These are phyloP conservation scores for Nicotiana otophora DNA, from an alignment of 257 asterid species.

Conservation along the genomic window DNA sequence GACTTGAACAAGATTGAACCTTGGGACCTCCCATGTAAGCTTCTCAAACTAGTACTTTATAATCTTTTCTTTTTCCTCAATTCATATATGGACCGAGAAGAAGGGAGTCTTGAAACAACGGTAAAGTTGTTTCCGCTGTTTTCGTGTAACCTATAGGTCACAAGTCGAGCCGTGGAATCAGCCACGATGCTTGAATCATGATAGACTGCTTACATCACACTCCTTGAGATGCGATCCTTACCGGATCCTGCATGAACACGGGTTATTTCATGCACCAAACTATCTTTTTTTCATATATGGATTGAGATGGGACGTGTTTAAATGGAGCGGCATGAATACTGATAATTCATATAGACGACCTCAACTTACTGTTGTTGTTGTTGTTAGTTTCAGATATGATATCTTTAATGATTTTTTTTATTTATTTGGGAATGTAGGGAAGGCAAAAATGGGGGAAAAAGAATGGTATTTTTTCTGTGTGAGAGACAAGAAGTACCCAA, in stretches of 20 bases:
- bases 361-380: not conserved
- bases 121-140: too few relatives aligned
- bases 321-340: not conserved
- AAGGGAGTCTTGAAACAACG: too few relatives aligned
- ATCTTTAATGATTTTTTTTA: not conserved
- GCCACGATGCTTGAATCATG: too few relatives aligned
- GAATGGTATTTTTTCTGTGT: slow-evolving; percentile 83
- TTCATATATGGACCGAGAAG: not conserved
- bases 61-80: not conserved
- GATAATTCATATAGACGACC: not conserved
- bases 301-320: not conserved
- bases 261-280: accelerated
- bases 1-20: slow-evolving; percentile 82
- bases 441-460: slow-evolving; percentile 63
- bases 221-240: accelerated
- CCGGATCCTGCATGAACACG: too few relatives aligned
- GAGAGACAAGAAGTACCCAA: slow-evolving; percentile 74
- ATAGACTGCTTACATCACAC: too few relatives aligned
- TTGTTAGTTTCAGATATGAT: not conserved
- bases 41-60: not conserved
- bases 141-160: too few relatives aligned
- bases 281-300: too few relatives aligned
- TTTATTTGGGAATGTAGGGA: slow-evolving; percentile 35
- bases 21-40: slow-evolving; percentile 74
- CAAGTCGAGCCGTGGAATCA: too few relatives aligned